Evolutionary conservation across 176 grass and related monocot species (phyloP).

Genomic region (Hordeum marinum): DNA sequence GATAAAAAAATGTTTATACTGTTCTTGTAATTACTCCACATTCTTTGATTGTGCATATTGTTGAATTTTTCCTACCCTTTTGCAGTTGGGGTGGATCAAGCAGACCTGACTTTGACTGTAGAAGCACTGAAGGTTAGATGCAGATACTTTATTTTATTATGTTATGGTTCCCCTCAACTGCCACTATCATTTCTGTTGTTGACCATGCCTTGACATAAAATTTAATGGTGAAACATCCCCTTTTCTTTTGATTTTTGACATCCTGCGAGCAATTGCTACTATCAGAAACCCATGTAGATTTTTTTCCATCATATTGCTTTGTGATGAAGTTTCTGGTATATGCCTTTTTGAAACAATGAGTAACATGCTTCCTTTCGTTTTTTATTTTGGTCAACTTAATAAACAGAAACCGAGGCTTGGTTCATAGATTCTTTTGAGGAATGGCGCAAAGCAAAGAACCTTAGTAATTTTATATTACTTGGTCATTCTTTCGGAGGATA

Average conservation of each 20-base stretch:
- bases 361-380: slow-evolving; percentile 14
- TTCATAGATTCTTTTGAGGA: slow-evolving; percentile 99
- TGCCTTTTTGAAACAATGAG: slow-evolving; percentile 1
- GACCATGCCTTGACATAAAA: neutral
- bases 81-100: slow-evolving; percentile 98
- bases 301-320: neutral
- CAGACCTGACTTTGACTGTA: slow-evolving; percentile 94
- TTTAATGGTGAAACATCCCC: neutral
- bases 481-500: slow-evolving; percentile 99
- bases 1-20: neutral
- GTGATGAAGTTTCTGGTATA: neutral
- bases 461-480: slow-evolving; percentile 90
- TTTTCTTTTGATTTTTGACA: neutral
- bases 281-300: neutral
- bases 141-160: neutral
- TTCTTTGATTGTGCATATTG: neutral
- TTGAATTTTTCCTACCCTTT: slow-evolving; percentile 5
- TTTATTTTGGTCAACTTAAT: slow-evolving; percentile 20
- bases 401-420: slow-evolving; percentile 93
- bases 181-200: neutral
- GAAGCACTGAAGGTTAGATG: slow-evolving; percentile 89
- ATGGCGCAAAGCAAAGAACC: slow-evolving; percentile 95
- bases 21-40: neutral
- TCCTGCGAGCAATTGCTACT: neutral
- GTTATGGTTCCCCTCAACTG: neutral